Base-by-base conservation (phyloP, 1,284 basidiomycete genomes). In the Ustilago lituana region DNA sequence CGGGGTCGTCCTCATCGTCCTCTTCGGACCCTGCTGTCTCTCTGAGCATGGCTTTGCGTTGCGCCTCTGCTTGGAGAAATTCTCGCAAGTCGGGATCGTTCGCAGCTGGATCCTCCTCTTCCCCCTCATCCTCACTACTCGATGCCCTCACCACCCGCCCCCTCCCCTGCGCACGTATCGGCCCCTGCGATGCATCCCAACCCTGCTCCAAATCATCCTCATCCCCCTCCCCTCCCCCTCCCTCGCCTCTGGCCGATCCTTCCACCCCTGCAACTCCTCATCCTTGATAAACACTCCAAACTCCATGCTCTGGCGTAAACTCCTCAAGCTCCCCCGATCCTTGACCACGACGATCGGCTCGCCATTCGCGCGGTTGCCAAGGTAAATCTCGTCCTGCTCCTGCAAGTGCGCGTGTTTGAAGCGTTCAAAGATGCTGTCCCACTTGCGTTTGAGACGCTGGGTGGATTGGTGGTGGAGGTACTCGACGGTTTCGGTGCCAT, bases 311-410 rank as follows among this genome's bases (percentile, higher is more conserved):
- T 66, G 46, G 12, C 47, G 23, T 15, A 81, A 48, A 27, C 58
- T 55, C 6, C 76, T 55, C 27, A 81, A 37, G 22, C 60, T 72
- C 15, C 79, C 79, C 15, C 78, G 49, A 49, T 81, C 78, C 23
- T 69, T 69, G 48, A 81, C 57, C 12, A 80, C 44, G 11, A 70
- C 62, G 15, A 76, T 59, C 23, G 65, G 58, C 24, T 77, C 70
- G 26, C 73, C 66, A 33, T 71, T 62, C 6, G 53, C 51, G 1
- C 60, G 41, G n/a, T 69, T 60, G 14, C 78, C 76, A n/a, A 80
- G 70, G 33, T 76, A 72, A n/a, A 81, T 76, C 56, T 81, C 79
- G 48, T 79, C 77, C 48, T 81, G 78, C 19, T 73, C 67, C 22
- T 74, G 60, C 20, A 81, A 24, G 26, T 81, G 79, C 7, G 79